Percentiles rank a stretch among this genome's conserved stretches.
These are phyloP conservation scores for Breynia disticha DNA, from an alignment of 441 rosid species.

Conservation along the genomic window DNA sequence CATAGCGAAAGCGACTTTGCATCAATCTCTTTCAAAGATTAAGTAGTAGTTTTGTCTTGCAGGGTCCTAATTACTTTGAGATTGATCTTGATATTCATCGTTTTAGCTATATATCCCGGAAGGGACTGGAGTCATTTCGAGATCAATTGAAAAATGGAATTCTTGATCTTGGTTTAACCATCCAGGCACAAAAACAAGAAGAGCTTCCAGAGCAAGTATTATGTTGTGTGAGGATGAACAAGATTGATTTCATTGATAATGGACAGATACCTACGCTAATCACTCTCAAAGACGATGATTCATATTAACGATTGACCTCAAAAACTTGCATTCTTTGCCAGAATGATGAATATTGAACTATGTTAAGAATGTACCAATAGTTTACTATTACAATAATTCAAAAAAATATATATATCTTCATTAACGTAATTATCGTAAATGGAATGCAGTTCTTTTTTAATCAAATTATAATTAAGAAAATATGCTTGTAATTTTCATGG, in stretches of 20 bases:
- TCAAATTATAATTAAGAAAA: no score
- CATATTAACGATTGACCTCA: conserved; percentile 1
- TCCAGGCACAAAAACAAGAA: conserved; percentile 88
- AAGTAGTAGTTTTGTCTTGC: conserved; percentile 6
- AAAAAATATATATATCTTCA: no score
- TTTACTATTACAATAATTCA: no score
- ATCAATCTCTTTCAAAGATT: not conserved
- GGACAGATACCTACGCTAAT: conserved; percentile 61
- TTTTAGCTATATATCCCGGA: conserved; percentile 79
- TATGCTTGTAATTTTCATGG: no score
- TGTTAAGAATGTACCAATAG: no score
- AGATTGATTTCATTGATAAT: conserved; percentile 60
- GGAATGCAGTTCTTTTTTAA: no score
- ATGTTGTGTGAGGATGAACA: conserved; percentile 72
- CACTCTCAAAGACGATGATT: conserved; percentile 33
- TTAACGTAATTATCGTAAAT: no score
- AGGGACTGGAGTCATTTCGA: conserved; percentile 81
- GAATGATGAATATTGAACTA: no score
- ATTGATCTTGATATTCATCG: conserved; percentile 89
- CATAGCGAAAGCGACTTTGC: not conserved
- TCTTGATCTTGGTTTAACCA: conserved; percentile 73
- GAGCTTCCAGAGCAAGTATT: conserved; percentile 78
- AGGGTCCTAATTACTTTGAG: conserved; percentile 91
- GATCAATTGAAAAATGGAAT: conserved; percentile 68
- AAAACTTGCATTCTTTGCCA: not conserved